Base-by-base conservation (phyloP, 495 filamentous ascomycete genomes). In the Hypoxylon lienhwacheense region DNA sequence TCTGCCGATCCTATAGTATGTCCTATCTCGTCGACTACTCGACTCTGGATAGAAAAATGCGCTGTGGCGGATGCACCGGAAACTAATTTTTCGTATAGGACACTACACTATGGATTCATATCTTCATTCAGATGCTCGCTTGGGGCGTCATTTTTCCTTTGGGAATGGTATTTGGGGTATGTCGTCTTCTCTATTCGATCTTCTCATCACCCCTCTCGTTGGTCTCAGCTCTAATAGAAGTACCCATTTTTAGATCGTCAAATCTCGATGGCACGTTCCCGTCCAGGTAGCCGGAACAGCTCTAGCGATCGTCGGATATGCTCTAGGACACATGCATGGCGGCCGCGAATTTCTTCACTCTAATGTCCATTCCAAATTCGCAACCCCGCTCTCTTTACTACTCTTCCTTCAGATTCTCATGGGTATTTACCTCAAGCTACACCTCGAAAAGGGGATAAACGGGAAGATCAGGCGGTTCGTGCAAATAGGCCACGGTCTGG, bases 261-360 rank as follows among this genome's bases (percentile, higher is more conserved):
- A 87, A 41, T 93, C 85, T 37, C 85, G 89, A 56, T 97, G 89
- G 90, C 93, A 98, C 71, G 95, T 98, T 39, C 93, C 93, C 20
- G 64, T 91, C 3, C 93, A 98, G 70, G 79, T 85, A 14, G 62
- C 89, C 50, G 88, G 84, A 44, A 84, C 88, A 16, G 66, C 81
- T 8, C 74, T 97, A 56, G 88, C 92, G 7, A 76, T 95, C 7
- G 64, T 91, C 42, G 91, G 89, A 51, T 96, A 90, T 74, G 90
- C 91, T 63, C 83, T 98, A 37, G 93, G 93, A 28, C 95, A 97
- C 66, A 76, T 80, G 29, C 93, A 98, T 70, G 85, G 87, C 55
- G 93, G 93, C 44, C 83, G 93, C 42, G 84, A 93, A 67, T 98
- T 97, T 69, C 76, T 81, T 21, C 77, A 80, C 36, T 50, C 65